Percentiles rank a stretch among this genome's conserved stretches.
Evolutionary conservation across 495 filamentous ascomycete species (phyloP).

Genomic region (Aspergillus taichungensis): DNA sequence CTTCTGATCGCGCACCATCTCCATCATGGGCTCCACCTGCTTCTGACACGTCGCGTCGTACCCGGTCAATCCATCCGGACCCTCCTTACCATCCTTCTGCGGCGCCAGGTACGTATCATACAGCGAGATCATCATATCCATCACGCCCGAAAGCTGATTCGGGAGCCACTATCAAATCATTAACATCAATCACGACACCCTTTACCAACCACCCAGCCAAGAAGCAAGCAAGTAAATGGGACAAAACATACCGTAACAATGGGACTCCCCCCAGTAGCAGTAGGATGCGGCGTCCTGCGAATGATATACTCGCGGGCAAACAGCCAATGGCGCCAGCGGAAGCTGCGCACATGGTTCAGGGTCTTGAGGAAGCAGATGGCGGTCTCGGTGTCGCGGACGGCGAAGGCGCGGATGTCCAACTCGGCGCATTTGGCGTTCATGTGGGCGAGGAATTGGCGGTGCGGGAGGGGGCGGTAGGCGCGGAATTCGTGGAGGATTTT

Average conservation of each 20-base stretch:
- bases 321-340: constrained; percentile 89
- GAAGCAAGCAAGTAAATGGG: background rate
- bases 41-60: constrained; percentile 26
- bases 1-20: constrained; percentile 55
- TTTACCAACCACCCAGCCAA: background rate
- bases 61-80: constrained; percentile 15
- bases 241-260: constrained; percentile 61
- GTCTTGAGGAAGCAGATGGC: constrained; percentile 59
- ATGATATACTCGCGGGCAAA: constrained; percentile 94
- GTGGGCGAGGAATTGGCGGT: constrained; percentile 71
- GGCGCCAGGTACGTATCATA: constrained; percentile 43
- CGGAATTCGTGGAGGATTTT: constrained; percentile 80
- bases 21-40: constrained; percentile 58
- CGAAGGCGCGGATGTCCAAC: constrained; percentile 52
- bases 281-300: constrained; percentile 70
- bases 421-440: constrained; percentile 49
- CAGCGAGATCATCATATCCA: constrained; percentile 63
- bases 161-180: constrained; percentile 57
- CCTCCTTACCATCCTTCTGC: constrained; percentile 18
- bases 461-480: constrained; percentile 73
- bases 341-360: constrained; percentile 79
- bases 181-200: background rate
- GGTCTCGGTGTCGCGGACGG: constrained; percentile 42
- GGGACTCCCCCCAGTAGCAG: constrained; percentile 82
- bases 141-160: constrained; percentile 70